Conservation (phyloP, 495 filamentous ascomycete species). For the Podospora pseudoanserina region DNA sequence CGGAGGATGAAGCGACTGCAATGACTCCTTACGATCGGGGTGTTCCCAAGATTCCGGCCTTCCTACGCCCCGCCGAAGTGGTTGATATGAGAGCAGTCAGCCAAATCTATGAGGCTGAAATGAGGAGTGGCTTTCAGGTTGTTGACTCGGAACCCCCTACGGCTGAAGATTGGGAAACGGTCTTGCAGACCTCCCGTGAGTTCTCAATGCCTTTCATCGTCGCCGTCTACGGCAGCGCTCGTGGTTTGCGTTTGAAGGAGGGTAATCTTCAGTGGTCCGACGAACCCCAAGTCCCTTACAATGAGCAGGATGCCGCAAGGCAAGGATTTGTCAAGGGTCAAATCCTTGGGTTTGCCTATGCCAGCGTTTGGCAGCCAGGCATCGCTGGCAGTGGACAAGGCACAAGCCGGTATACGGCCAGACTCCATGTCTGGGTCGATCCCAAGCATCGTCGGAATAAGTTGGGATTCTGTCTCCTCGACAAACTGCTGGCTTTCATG, state of each 20-base stretch:
- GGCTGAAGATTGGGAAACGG: conserved; percentile 18
- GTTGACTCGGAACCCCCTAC: conserved; percentile 30
- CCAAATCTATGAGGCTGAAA: conserved; percentile 39
- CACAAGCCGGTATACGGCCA: conserved; percentile 27
- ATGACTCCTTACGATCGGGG: conserved; percentile 11
- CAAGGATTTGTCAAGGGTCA: conserved; percentile 3
- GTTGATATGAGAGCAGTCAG: conserved; percentile 30
- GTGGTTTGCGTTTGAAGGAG: neutral
- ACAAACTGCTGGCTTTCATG: conserved; percentile 31
- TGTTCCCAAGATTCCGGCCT: conserved; percentile 29
- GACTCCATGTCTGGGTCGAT: conserved; percentile 36
- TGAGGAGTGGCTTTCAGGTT: conserved; percentile 29
- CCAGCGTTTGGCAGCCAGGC: conserved; percentile 28
- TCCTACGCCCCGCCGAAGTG: conserved; percentile 34
- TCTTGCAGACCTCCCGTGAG: conserved; percentile 21
- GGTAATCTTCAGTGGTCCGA: conserved; percentile 4
- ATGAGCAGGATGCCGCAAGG: neutral
- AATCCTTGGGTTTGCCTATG: conserved; percentile 38
- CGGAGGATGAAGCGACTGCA: neutral
- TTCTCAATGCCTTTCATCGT: conserved; percentile 42
- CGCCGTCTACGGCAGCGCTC: conserved; percentile 31
- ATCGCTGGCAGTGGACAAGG: conserved; percentile 21
- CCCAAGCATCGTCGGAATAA: conserved; percentile 32
- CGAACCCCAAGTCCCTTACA: neutral
- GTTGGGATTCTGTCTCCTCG: conserved; percentile 37